Evolutionary conservation across 2,329 filamentous ascomycete genomes (phyloP).

Genomic region (Cryphonectria parasitica): DNA sequence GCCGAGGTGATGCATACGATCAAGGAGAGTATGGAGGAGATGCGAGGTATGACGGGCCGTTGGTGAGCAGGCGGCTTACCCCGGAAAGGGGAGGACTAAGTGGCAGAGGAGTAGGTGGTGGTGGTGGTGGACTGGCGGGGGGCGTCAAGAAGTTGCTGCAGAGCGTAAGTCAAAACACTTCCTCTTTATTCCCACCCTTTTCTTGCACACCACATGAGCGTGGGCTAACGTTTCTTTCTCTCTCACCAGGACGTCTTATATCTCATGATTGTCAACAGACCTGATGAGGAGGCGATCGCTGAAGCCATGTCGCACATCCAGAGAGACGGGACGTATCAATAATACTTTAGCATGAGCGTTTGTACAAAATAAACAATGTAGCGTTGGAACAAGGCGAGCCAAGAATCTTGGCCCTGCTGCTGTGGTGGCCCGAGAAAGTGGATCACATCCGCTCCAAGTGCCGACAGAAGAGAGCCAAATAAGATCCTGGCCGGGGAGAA

Average conservation of each 20-base stretch:
- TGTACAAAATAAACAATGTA: not conserved
- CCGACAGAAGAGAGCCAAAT: not conserved
- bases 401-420: not conserved
- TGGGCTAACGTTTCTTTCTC: constrained; percentile 7
- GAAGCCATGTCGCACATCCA: constrained; percentile 4
- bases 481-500: not conserved
- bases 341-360: not conserved
- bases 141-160: constrained; percentile 30
- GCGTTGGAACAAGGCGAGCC: not conserved
- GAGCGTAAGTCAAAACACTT: constrained; percentile 7
- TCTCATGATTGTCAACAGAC: constrained; percentile 28
- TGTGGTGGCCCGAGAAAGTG: not conserved
- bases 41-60: not conserved
- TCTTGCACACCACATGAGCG: not conserved
- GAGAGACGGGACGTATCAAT: not conserved
- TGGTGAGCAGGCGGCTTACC: not conserved
- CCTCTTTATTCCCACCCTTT: not conserved
- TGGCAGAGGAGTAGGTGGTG: not conserved
- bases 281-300: constrained; percentile 21
- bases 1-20: not conserved
- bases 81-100: not conserved
- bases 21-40: not conserved
- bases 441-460: not conserved
- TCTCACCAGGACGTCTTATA: constrained; percentile 27
- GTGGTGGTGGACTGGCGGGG: constrained; percentile 1